Conservation (phyloP, 768 basidiomycete genomes). For the Suillus alpinus region DNA sequence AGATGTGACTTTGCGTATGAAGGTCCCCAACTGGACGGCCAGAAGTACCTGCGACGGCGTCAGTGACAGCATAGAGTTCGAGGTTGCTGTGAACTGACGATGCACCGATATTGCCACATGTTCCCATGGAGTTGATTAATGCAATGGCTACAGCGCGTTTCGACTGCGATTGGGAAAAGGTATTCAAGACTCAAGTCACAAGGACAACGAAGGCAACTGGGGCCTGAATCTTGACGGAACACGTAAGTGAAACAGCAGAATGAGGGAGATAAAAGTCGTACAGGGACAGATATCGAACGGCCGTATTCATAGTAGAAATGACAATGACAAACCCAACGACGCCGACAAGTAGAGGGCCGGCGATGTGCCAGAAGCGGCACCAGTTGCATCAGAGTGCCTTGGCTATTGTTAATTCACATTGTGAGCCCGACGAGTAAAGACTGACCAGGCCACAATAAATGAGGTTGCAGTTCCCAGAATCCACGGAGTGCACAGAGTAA, state of each 20-base stretch:
- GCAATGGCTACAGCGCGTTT: slow-evolving; percentile 86
- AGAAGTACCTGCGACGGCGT: too few relatives aligned
- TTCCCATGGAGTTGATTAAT: slow-evolving; percentile 72
- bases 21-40: slow-evolving; percentile 65
- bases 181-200: slow-evolving; percentile 48
- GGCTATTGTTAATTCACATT: slow-evolving; percentile 7
- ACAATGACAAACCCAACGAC: slow-evolving; percentile 68
- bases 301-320: slow-evolving; percentile 59
- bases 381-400: slow-evolving; percentile 67
- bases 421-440: not conserved
- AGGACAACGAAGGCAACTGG: slow-evolving; percentile 70
- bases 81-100: slow-evolving; percentile 48
- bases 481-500: slow-evolving; percentile 76
- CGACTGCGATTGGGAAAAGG: slow-evolving; percentile 70
- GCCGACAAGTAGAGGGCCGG: slow-evolving; percentile 49
- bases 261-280: slow-evolving; percentile 27
- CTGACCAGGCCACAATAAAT: slow-evolving; percentile 50
- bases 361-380: slow-evolving; percentile 71
- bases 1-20: slow-evolving; percentile 66
- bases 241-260: not conserved
- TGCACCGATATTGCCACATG: slow-evolving; percentile 78
- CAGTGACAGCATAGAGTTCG: not conserved
- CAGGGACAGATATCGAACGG: slow-evolving; percentile 63
- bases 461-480: slow-evolving; percentile 54
- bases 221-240: slow-evolving; percentile 49